A percentile compares a stretch with the other conserved stretches of the same genome.
Conservation (phyloP, 495 filamentous ascomycete genomes). For the Tuber calosporum region DNA sequence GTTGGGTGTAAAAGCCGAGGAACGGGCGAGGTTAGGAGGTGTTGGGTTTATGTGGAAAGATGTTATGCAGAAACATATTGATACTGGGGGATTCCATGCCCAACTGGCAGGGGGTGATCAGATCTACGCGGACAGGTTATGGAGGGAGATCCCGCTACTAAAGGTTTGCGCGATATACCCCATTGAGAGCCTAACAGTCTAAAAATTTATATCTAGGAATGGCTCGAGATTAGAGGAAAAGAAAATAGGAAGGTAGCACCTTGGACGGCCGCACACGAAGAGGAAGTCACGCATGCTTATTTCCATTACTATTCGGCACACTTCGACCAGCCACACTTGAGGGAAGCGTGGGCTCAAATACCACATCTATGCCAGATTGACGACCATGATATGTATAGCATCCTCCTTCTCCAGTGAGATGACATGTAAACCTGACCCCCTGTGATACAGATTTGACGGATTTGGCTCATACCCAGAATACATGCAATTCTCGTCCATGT, state of each 20-base stretch:
- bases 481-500: slow-evolving; percentile 94
- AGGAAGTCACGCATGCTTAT: slow-evolving; percentile 90
- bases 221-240: slow-evolving; percentile 81
- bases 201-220: slow-evolving; percentile 51
- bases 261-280: slow-evolving; percentile 90
- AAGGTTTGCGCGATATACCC: slow-evolving; percentile 44
- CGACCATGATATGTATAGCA: slow-evolving; percentile 92
- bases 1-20: slow-evolving; percentile 73
- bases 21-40: slow-evolving; percentile 75
- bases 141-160: slow-evolving; percentile 87
- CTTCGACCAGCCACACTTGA: slow-evolving; percentile 87
- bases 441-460: slow-evolving; percentile 71
- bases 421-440: slow-evolving; percentile 20
- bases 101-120: slow-evolving; percentile 89
- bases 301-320: slow-evolving; percentile 98
- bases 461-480: slow-evolving; percentile 96
- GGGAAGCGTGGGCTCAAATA: slow-evolving; percentile 95
- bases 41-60: slow-evolving; percentile 98
- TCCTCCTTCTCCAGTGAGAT: background rate
- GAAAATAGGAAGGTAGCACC: slow-evolving; percentile 81
- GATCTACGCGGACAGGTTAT: slow-evolving; percentile 91
- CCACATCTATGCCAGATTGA: slow-evolving; percentile 88
- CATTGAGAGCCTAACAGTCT: background rate
- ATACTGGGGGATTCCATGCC: slow-evolving; percentile 89
- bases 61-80: slow-evolving; percentile 91